Evolutionary conservation across 1,284 basidiomycete species (phyloP), one percentile per base, ranked within the genome.

Genomic region (Xerocomus nothofagi): DNA sequence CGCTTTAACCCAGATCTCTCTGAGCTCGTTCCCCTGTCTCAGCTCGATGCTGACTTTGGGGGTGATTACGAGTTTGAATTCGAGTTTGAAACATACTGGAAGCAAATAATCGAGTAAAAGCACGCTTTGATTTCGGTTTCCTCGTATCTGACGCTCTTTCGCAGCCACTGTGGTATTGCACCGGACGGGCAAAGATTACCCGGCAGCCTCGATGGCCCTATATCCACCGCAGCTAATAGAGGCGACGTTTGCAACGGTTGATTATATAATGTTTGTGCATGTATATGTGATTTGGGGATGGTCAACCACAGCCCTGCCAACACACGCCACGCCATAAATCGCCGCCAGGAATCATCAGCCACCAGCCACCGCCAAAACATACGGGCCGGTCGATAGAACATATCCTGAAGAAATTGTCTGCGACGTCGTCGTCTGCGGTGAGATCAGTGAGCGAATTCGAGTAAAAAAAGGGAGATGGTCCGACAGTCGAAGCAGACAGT

Each of bases 41-140:
- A 95, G 57, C 81, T 96, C 8, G 90, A 93, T 61, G 79, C 80
- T 2, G 87, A 91, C 59, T 91, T 92, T 59, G 91, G 91, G 15
- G 93, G 93, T 4, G 74, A 82, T 8, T 84, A 87, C 66, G 76
- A 84, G 53, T 93, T 82, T 61, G 76, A 89, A 60, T 95, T 90
- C 63, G 84, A 94, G 52, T 80, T 84, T 39, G 74, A 80, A 34
- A 78, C 72, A 37, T 95, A 93, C 66, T 94, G 91, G 91, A 75
- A 83, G 48, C 84, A 87, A 57, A 75, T 93, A 21, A 75, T 87
- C 37, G 71, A 78, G 85, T 89, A 69, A 55, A n/a, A 79, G 20
- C 2, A 4, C 27, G 2, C 4, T 15, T 33, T 44, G 20, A 6
- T 5, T 17, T 34, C 11, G 7, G 20, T 37, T 42, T 11, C 10